Conservation (phyloP, 306 rosid genomes). For the Prunus armeniaca region DNA sequence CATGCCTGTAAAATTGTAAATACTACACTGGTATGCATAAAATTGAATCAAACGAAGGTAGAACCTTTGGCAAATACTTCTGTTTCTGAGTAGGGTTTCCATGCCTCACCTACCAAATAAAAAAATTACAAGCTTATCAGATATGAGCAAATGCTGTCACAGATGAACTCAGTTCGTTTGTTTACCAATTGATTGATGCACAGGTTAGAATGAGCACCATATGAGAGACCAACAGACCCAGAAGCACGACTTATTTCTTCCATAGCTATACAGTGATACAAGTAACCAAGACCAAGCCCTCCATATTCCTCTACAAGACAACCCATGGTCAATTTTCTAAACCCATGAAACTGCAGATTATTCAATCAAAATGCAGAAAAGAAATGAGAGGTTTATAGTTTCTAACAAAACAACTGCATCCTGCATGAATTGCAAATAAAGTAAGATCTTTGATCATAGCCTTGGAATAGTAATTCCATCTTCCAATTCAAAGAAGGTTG, state of each 20-base stretch:
- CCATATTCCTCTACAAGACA: conserved; percentile 83
- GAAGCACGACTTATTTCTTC: conserved; percentile 99
- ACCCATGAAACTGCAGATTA: conserved; percentile 10
- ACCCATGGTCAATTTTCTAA: conserved; percentile 22
- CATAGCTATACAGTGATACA: conserved; percentile 91
- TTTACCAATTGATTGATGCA: conserved; percentile 93
- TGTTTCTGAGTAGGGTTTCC: conserved; percentile 69
- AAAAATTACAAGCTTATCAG: conserved; percentile 12
- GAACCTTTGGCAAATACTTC: conserved; percentile 91
- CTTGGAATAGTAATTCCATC: background rate
- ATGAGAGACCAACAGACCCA: conserved; percentile 91
- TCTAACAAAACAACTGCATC: background rate
- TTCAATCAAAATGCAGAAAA: background rate
- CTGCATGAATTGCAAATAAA: background rate
- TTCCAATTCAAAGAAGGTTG: background rate
- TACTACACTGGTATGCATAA: conserved; percentile 12
- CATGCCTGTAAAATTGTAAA: conserved; percentile 3
- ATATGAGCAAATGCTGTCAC: conserved; percentile 8
- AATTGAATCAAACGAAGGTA: conserved; percentile 17
- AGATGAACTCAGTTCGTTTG: conserved; percentile 23
- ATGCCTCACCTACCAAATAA: conserved; percentile 71
- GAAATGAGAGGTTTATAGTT: background rate
- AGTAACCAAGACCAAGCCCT: conserved; percentile 95
- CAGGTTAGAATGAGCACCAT: conserved; percentile 94
- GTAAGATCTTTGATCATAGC: background rate